phyloP scores from a whole-genome alignment of 371 early-diverging fungal genomes.

The Mycotypha africana region DNA sequence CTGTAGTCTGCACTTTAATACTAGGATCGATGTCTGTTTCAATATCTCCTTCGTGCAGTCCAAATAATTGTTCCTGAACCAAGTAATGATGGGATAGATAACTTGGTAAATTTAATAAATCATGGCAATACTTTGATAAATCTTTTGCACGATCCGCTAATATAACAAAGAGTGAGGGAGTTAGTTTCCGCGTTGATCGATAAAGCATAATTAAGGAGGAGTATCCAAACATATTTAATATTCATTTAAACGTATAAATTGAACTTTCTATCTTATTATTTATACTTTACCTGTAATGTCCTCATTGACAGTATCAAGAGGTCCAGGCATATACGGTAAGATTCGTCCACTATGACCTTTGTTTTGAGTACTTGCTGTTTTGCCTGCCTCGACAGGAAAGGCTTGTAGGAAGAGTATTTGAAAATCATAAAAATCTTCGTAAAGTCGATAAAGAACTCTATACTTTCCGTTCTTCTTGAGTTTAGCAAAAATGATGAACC shows the following conservation, averaged over 20 bases:
- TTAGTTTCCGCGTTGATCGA: no score
- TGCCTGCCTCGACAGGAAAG: conserved; percentile 74
- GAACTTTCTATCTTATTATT: background rate
- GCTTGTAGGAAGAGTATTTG: conserved; percentile 72
- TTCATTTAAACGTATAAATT: background rate
- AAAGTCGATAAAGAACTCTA: conserved; percentile 62
- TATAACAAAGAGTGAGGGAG: background rate
- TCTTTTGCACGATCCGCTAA: conserved; percentile 53
- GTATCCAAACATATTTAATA: no score
- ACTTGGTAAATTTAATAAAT: conserved; percentile 54
- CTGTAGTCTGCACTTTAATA: background rate
- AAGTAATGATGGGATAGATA: conserved; percentile 52
- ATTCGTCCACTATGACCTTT: no score
- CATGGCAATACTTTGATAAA: conserved; percentile 67
- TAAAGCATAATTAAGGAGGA: no score
- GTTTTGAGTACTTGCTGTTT: conserved; percentile 48
- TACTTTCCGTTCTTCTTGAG: conserved; percentile 44
- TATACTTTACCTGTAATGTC: conserved; percentile 41
- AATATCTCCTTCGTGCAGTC: conserved; percentile 61
- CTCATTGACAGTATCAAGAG: conserved; percentile 52
- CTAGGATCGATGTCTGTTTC: conserved; percentile 48
- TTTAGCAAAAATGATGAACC: conserved; percentile 65
- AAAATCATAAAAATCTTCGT: conserved; percentile 77
- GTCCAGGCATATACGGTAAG: conserved; percentile 77
- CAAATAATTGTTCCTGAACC: conserved; percentile 59